Percentiles rank a stretch among this genome's conserved stretches.
Evolutionary conservation across 2,329 filamentous ascomycete genomes (phyloP).

Genomic region (Aspergillus cejpii): DNA sequence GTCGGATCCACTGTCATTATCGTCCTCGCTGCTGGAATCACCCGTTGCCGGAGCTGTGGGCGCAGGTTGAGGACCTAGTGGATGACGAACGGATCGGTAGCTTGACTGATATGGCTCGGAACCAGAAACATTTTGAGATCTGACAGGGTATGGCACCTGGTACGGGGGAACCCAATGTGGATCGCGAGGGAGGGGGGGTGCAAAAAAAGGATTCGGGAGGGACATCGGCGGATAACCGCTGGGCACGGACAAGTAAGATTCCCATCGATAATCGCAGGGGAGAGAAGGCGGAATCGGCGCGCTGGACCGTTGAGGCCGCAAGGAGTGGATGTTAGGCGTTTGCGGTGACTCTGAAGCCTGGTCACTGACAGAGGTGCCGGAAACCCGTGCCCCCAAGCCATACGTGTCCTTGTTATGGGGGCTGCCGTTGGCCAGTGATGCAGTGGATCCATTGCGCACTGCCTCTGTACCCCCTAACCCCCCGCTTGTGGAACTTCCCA

Average conservation of each 20-base stretch:
- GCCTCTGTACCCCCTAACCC: conserved; percentile 14
- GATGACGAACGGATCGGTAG: conserved; percentile 17
- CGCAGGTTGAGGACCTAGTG: conserved; percentile 13
- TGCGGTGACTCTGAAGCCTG: conserved; percentile 40
- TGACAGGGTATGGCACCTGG: conserved; percentile 26
- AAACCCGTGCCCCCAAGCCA: conserved; percentile 43
- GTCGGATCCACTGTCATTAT: conserved; percentile 16
- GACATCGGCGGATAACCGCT: conserved; percentile 35
- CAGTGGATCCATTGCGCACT: conserved; percentile 14
- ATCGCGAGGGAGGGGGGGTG: conserved; percentile 46
- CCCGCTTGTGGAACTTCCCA: conserved; percentile 17
- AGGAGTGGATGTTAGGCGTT: conserved; percentile 37
- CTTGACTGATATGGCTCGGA: conserved; percentile 20
- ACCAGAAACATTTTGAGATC: conserved; percentile 17
- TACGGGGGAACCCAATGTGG: conserved; percentile 41
- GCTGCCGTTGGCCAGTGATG: conserved; percentile 12
- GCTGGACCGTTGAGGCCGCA: conserved; percentile 32
- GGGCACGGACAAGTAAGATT: conserved; percentile 32
- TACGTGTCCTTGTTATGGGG: conserved; percentile 36
- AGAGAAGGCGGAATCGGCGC: conserved; percentile 32
- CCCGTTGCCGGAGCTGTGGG: conserved; percentile 16
- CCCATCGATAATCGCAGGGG: conserved; percentile 26
- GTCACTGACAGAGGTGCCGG: conserved; percentile 35
- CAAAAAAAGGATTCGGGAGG: conserved; percentile 28
- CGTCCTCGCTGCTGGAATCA: conserved; percentile 16